Evolutionary conservation across 2,329 filamentous ascomycete genomes (phyloP), one percentile per base, ranked within the genome.

Genomic region (Aureobasidium namibiae): DNA sequence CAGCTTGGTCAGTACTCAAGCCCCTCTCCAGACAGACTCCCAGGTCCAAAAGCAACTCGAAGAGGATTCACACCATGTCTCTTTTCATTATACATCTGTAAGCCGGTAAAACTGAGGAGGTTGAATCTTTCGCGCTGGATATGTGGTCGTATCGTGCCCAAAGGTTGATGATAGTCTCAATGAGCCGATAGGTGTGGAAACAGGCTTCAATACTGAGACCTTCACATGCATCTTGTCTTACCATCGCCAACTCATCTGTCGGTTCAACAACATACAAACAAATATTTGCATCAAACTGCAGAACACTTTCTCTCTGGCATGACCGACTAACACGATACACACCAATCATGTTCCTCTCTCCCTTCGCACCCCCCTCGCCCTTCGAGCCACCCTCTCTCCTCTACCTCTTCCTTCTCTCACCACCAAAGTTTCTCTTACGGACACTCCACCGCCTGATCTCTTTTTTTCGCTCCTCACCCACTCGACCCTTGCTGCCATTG

Each of bases 401-500:
- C 41, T 63, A 64, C 14, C 65, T 64, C 59, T 61, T 68, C 56
- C 63, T 69, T 2, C 62, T 60, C 24, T 61, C 69, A 56, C 71
- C 74, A 68, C 50, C 67, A 64, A 70, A 74, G 68, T 69, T 77
- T 66, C 61, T 77, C 68, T 18, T 66, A 78, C 45, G 73, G 63
- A 63, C 75, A 65, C 3, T 71, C 54, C 64, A 75, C 63, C 62
- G 66, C 52, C 56, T 87, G 49, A 74, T 92, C 59, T 80, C 87
- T 36, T 76, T 78, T 65, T 80, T 95, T 3, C 87, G 89, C 29
- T 86, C 88, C 1, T 72, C 78, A 11, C 83, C 57, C 1, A 26
- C 88, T 0, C 76, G 71, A 2, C 76, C 76, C 33, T 4, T 39
- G 59, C 76, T 75, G 1, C 75, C 82, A 7, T 82, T 96, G 68